These are phyloP conservation scores for Amauroascus verrucosus DNA, from an alignment of 2,329 filamentous ascomycete genomes.

Conservation along the genomic window DNA sequence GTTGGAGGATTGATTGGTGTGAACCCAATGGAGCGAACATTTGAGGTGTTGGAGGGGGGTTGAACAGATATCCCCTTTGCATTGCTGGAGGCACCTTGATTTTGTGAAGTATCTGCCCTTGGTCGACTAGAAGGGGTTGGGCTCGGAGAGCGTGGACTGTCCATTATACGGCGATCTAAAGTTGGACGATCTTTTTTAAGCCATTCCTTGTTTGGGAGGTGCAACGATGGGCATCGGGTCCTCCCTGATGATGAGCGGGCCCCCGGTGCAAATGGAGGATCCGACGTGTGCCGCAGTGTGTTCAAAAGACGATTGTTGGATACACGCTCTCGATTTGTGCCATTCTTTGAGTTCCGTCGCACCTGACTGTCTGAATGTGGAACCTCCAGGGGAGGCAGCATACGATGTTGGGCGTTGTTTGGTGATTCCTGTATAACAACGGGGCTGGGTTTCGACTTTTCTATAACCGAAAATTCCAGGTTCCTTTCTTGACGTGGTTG, in stretches of 20 bases:
- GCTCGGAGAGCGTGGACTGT: conserved; percentile 8
- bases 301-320: not conserved
- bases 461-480: not conserved
- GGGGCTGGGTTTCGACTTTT: not conserved
- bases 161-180: not conserved
- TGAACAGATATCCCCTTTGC: not conserved
- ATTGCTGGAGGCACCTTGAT: not conserved
- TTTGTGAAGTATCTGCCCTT: not conserved
- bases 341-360: not conserved
- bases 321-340: not conserved
- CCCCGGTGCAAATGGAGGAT: not conserved
- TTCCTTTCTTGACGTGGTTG: not conserved
- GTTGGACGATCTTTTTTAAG: conserved; percentile 11
- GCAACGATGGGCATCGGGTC: not conserved
- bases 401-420: not conserved
- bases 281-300: not conserved
- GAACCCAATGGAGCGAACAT: not conserved
- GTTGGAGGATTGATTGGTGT: not conserved
- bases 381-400: not conserved
- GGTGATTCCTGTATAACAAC: not conserved
- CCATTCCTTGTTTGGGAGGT: conserved; percentile 4
- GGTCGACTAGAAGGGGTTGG: conserved; percentile 14
- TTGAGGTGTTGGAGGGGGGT: too few relatives aligned
- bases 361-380: not conserved
- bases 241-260: not conserved